These are phyloP conservation scores for Alternaria alternata DNA, from an alignment of 2,329 filamentous ascomycete genomes.

Conservation along the genomic window DNA sequence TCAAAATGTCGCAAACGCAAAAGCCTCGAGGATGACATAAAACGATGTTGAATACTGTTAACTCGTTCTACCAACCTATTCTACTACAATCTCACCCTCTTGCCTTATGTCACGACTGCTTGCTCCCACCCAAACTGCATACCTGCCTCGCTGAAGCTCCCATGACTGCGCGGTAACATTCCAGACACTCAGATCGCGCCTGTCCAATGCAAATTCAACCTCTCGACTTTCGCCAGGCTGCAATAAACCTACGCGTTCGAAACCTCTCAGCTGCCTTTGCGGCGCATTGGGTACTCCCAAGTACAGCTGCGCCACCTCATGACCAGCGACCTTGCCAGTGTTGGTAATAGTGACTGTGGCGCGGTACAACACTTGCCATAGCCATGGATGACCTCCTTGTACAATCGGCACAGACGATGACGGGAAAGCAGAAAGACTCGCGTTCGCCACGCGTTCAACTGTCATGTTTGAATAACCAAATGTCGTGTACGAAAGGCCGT, in stretches of 20 bases:
- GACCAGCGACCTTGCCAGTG: slow-evolving; percentile 68
- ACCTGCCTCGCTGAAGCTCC: slow-evolving; percentile 58
- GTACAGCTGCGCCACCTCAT: slow-evolving; percentile 78
- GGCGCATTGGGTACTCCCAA: slow-evolving; percentile 70
- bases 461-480: slow-evolving; percentile 73
- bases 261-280: slow-evolving; percentile 72
- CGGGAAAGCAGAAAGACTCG: slow-evolving; percentile 19
- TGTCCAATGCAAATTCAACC: slow-evolving; percentile 72
- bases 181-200: slow-evolving; percentile 88
- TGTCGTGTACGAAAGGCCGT: slow-evolving; percentile 76
- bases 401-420: slow-evolving; percentile 27
- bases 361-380: slow-evolving; percentile 73
- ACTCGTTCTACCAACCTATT: not conserved
- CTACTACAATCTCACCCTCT: slow-evolving; percentile 22
- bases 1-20: no score
- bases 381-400: slow-evolving; percentile 51
- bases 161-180: slow-evolving; percentile 79
- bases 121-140: slow-evolving; percentile 45
- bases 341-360: slow-evolving; percentile 73
- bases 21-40: no score
- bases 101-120: slow-evolving; percentile 48
- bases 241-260: slow-evolving; percentile 74
- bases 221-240: slow-evolving; percentile 69
- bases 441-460: slow-evolving; percentile 61
- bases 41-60: not conserved